These are phyloP conservation scores for Fusarium sp. DNA, from an alignment of 2,329 filamentous ascomycete genomes.

Conservation along the genomic window DNA sequence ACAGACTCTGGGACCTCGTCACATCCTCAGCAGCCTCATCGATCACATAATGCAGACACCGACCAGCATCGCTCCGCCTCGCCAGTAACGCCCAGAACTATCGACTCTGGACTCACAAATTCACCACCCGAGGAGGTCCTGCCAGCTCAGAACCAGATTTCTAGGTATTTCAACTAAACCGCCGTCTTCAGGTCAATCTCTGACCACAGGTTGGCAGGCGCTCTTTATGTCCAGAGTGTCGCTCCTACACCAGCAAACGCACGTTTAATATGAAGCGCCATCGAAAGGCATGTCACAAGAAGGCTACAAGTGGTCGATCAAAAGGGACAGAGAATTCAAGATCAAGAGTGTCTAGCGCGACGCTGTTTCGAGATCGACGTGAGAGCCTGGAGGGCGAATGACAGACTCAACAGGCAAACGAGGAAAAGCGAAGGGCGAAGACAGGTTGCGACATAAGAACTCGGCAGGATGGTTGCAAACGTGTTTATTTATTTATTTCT, in stretches of 20 bases:
- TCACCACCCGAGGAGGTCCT: rapidly evolving
- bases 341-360: rapidly evolving
- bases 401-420: rapidly evolving
- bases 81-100: rapidly evolving
- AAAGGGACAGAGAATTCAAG: rapidly evolving
- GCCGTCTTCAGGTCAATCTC: rapidly evolving
- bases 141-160: rapidly evolving
- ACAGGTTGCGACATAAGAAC: rapidly evolving
- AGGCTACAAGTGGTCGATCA: rapidly evolving
- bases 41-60: background rate
- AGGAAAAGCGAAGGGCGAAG: background rate
- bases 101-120: rapidly evolving
- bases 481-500: background rate
- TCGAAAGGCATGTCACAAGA: rapidly evolving
- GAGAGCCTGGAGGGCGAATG: background rate
- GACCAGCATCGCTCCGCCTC: background rate
- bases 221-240: background rate
- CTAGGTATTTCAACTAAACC: rapidly evolving
- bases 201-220: rapidly evolving
- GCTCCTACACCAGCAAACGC: rapidly evolving
- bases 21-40: rapidly evolving
- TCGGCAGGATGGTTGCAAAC: rapidly evolving
- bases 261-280: background rate
- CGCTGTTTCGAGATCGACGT: rapidly evolving
- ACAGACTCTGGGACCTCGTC: background rate